A percentile compares a stretch with the other conserved stretches of the same genome.
Evolutionary conservation across 2,329 filamentous ascomycete species (phyloP).

Genomic region (Trichoderma guizhouense): DNA sequence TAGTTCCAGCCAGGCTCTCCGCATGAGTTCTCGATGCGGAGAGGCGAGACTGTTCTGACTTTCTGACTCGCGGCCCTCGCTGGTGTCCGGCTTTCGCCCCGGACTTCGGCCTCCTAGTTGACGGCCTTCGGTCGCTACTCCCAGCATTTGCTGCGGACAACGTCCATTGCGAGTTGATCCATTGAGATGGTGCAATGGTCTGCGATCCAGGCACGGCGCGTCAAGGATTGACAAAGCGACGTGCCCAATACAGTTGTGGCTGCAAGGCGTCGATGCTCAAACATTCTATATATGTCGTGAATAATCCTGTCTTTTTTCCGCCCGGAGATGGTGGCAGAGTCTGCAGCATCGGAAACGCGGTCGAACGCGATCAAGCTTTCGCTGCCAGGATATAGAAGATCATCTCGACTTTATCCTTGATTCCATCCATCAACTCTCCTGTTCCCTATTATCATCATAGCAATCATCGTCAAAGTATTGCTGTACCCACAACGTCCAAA

Average conservation of each 20-base stretch:
- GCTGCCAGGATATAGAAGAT: background rate
- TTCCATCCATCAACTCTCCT: background rate
- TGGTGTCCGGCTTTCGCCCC: background rate
- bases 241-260: conserved; percentile 1
- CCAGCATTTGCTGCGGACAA: conserved; percentile 5
- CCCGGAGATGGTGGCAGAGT: background rate
- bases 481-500: background rate
- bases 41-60: background rate
- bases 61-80: conserved; percentile 1
- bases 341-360: background rate
- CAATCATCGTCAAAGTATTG: background rate
- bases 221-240: background rate
- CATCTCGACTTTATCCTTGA: background rate
- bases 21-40: background rate
- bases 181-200: conserved; percentile 14
- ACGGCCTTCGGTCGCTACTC: background rate
- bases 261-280: background rate
- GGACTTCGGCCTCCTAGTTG: background rate
- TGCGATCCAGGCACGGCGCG: background rate
- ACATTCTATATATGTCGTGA: conserved; percentile 15
- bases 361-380: conserved; percentile 2
- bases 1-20: background rate
- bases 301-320: conserved; percentile 6
- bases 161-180: conserved; percentile 16
- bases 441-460: background rate